These are phyloP conservation scores for Gnomoniopsis sp. DNA, from an alignment of 2,329 filamentous ascomycete genomes.

Conservation along the genomic window DNA sequence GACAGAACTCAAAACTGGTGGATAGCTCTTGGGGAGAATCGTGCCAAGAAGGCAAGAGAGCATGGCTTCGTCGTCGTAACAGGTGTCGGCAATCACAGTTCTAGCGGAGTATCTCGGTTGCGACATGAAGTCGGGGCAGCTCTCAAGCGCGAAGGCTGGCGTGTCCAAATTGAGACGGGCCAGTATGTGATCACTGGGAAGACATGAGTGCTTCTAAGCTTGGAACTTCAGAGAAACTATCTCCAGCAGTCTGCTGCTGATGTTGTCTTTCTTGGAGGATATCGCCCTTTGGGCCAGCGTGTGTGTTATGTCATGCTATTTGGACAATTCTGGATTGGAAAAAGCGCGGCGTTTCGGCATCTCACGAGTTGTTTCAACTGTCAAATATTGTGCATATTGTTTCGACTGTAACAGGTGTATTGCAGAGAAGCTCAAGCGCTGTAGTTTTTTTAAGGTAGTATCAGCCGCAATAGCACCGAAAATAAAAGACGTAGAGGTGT, in stretches of 20 bases:
- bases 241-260: neutral
- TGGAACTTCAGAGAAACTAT: neutral
- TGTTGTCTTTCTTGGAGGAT: too few species aligned
- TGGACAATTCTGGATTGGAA: neutral
- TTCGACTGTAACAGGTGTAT: neutral
- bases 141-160: slow-evolving; percentile 79
- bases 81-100: slow-evolving; percentile 74
- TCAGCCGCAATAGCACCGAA: neutral
- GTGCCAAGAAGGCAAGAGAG: slow-evolving; percentile 45
- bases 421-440: neutral
- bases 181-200: slow-evolving; percentile 65
- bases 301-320: too few species aligned
- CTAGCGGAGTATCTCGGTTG: slow-evolving; percentile 70
- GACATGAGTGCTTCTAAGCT: neutral
- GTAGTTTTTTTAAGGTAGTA: neutral
- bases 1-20: slow-evolving; percentile 72
- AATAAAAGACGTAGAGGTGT: neutral
- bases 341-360: neutral
- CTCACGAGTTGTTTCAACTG: neutral
- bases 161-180: slow-evolving; percentile 68
- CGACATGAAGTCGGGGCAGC: slow-evolving; percentile 77
- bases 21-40: slow-evolving; percentile 64
- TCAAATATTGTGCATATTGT: neutral
- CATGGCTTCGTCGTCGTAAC: slow-evolving; percentile 72
- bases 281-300: too few species aligned